phyloP scores from a whole-genome alignment of 2,329 filamentous ascomycete species.

The Allantophomopsis cytisporea region DNA sequence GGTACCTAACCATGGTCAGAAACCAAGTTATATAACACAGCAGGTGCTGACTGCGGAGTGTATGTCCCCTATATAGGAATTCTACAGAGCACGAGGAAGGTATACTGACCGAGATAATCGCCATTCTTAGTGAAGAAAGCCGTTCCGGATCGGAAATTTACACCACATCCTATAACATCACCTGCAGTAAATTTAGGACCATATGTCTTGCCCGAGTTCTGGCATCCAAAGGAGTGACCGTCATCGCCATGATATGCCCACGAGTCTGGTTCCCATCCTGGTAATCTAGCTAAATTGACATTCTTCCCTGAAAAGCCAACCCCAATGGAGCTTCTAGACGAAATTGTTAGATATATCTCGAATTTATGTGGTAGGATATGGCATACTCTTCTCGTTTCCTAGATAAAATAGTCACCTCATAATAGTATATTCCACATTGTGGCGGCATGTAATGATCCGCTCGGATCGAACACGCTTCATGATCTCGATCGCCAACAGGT shows the following conservation, averaged over 20 bases:
- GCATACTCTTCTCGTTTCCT: constrained; percentile 54
- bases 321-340: constrained; percentile 40
- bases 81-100: no score
- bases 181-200: constrained; percentile 38
- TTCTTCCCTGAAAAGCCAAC: constrained; percentile 46
- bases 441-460: constrained; percentile 78
- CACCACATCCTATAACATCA: constrained; percentile 50
- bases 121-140: constrained; percentile 62
- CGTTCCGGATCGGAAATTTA: constrained; percentile 49
- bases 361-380: no score
- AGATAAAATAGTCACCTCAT: constrained; percentile 55
- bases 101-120: constrained; percentile 32
- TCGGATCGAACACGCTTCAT: constrained; percentile 73
- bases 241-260: constrained; percentile 61
- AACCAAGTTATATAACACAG: no score
- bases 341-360: neutral
- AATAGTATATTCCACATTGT: constrained; percentile 92
- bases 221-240: constrained; percentile 43
- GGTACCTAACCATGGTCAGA: constrained; percentile 33
- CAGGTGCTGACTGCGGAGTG: no score
- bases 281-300: constrained; percentile 38
- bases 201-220: constrained; percentile 41
- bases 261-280: constrained; percentile 55
- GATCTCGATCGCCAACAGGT: constrained; percentile 34
- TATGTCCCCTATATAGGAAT: neutral